Evolutionary conservation across 2,329 filamentous ascomycete species (phyloP).

Genomic region (Colletotrichum musae): DNA sequence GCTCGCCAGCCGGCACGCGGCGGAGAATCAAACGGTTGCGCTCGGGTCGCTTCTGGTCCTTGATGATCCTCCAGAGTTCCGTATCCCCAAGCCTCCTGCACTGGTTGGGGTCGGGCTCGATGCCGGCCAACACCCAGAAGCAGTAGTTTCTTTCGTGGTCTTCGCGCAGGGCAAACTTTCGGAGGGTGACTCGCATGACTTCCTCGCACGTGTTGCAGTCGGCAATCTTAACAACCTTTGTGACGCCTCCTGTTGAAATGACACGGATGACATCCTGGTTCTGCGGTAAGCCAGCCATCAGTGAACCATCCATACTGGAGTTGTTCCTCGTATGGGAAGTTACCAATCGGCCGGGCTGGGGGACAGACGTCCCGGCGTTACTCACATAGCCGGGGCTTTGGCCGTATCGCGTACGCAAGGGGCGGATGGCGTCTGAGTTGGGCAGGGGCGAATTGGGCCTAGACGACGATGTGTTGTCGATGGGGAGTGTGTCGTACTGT

Average conservation of each 20-base stretch:
- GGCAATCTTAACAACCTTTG: slow-evolving; percentile 93
- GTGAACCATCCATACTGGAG: slow-evolving; percentile 86
- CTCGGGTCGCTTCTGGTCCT: slow-evolving; percentile 87
- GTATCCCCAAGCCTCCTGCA: slow-evolving; percentile 88
- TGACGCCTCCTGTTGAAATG: slow-evolving; percentile 91
- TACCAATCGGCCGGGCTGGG: slow-evolving; percentile 74
- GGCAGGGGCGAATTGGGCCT: slow-evolving; percentile 79
- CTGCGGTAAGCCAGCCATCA: slow-evolving; percentile 87
- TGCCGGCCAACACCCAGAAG: slow-evolving; percentile 92
- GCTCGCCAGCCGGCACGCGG: slow-evolving; percentile 93
- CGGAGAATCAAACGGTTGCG: slow-evolving; percentile 91
- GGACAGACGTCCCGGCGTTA: slow-evolving; percentile 72
- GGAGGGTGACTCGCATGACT: slow-evolving; percentile 89
- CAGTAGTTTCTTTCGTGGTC: slow-evolving; percentile 96
- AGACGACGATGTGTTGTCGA: slow-evolving; percentile 66
- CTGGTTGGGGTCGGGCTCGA: slow-evolving; percentile 85
- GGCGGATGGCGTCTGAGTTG: slow-evolving; percentile 68
- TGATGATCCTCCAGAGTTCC: slow-evolving; percentile 92
- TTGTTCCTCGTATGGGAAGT: slow-evolving; percentile 82
- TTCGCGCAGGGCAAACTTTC: slow-evolving; percentile 89
- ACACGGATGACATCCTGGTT: slow-evolving; percentile 93
- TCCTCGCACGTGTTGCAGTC: slow-evolving; percentile 94
- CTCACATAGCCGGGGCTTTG: slow-evolving; percentile 63
- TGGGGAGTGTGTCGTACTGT: slow-evolving; percentile 66
- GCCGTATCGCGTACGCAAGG: slow-evolving; percentile 70